These are phyloP conservation scores for Kwoniella shandongensis DNA, from an alignment of 768 basidiomycete genomes.

Conservation along the genomic window DNA sequence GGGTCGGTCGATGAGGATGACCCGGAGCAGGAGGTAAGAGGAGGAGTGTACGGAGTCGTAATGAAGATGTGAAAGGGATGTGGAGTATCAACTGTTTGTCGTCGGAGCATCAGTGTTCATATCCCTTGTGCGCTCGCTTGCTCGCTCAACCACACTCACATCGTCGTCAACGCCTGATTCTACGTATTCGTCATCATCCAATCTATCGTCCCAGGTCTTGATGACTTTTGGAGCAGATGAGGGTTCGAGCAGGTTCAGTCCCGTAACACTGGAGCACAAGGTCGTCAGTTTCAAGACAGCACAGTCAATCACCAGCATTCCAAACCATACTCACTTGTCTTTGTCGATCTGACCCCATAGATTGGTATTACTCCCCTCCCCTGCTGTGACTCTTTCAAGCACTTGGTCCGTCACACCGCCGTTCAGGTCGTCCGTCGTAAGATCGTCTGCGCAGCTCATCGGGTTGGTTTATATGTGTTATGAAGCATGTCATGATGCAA, in stretches of 20 bases:
- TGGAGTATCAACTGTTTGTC: constrained; percentile 47
- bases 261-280: constrained; percentile 41
- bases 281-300: background rate
- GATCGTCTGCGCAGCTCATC: constrained; percentile 53
- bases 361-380: constrained; percentile 50
- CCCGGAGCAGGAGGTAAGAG: constrained; percentile 47
- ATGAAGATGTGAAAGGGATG: constrained; percentile 50
- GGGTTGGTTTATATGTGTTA: background rate
- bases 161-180: constrained; percentile 52
- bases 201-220: constrained; percentile 52
- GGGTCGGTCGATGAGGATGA: constrained; percentile 42
- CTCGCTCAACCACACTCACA: constrained; percentile 35
- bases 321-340: constrained; percentile 41
- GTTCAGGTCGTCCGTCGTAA: constrained; percentile 46
- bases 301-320: background rate
- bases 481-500: background rate
- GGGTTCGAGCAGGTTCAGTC: constrained; percentile 45
- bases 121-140: too few species aligned
- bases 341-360: constrained; percentile 50
- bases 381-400: constrained; percentile 48
- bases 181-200: constrained; percentile 40
- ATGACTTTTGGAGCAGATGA: constrained; percentile 44
- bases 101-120: background rate
- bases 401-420: constrained; percentile 38
- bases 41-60: constrained; percentile 50